Evolutionary conservation across 305 asterid genomes (phyloP), one percentile per base, ranked within the genome.

Genomic region (Fraxinus ornus): DNA sequence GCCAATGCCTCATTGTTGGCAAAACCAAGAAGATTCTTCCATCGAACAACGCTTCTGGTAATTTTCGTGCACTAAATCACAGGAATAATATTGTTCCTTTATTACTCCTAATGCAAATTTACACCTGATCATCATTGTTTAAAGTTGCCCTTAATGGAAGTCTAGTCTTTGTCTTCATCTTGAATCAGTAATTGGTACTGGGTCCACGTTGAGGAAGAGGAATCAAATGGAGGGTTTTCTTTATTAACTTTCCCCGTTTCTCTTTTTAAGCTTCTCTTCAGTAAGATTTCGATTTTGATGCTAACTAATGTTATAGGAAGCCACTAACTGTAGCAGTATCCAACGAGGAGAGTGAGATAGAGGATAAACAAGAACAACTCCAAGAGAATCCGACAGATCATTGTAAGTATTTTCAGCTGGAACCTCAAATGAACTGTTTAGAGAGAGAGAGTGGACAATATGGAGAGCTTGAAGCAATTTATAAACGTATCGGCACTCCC

Each of bases 381-480:
- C 83, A 85, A 71, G 28, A 78, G 86, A 81, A 60, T 76, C 84
- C 52, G 55, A 81, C 6, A 66, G 28, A 66, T 24, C 74, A 24
- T 4, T 21, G 74, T 24, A 66, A 66, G 74, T 28, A 24, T 62
- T 62, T 62, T 24, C 71, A 80, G 57, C 57, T 47, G 15, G 83
- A 81, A 77, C 64, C 80, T 62, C 83, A 78, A 75, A 39, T 83
- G 52, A n/a, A 33, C 85, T 57, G 88, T 80, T 78, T 84, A 86
- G 87, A 83, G 12, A 33, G 77, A 75, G 88, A 85, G 75, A 30
- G 47, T 71, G 68, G 88, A 52, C 66, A 78, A 13, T 85, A 90
- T 77, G 89, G 97, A 62, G 95, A 94, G 86, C 95, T 92, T 71
- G 97, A 94, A 80, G 92, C 93, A 79, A 86, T 91, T 13, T 94